These are phyloP conservation scores for Nitzschia palea DNA, from an alignment of 108 stramenopile genomes.

Conservation along the genomic window DNA sequence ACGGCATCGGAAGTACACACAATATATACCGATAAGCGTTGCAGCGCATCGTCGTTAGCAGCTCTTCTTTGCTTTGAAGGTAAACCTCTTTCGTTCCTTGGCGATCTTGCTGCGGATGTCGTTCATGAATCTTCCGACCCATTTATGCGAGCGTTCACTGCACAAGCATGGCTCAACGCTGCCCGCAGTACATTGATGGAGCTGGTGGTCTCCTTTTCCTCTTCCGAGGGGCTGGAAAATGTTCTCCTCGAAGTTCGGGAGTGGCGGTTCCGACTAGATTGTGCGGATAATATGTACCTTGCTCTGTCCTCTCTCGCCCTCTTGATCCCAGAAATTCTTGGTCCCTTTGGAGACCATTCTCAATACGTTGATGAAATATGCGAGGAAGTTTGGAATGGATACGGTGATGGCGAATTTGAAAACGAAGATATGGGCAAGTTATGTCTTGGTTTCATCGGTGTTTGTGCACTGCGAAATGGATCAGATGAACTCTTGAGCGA, in stretches of 20 bases:
- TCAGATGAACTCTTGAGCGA: slow-evolving; percentile 31
- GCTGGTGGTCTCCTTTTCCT: slow-evolving; percentile 14
- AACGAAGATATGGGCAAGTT: slow-evolving; percentile 34
- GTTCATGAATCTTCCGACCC: slow-evolving; percentile 31
- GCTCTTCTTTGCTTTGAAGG: slow-evolving; percentile 51
- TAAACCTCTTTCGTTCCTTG: slow-evolving; percentile 19
- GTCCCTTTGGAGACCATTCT: slow-evolving; percentile 27
- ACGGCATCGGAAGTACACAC: slow-evolving; percentile 27
- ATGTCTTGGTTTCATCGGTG: slow-evolving; percentile 37
- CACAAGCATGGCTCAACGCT: slow-evolving; percentile 46
- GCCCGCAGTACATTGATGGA: slow-evolving; percentile 18
- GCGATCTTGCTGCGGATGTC: slow-evolving; percentile 31
- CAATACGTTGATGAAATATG: slow-evolving; percentile 35
- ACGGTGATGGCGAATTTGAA: slow-evolving; percentile 26
- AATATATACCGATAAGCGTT: slow-evolving; percentile 40
- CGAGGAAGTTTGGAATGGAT: slow-evolving; percentile 29
- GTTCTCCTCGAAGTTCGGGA: slow-evolving; percentile 26
- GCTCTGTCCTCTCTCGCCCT: slow-evolving; percentile 26
- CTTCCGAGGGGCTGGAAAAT: slow-evolving; percentile 25
- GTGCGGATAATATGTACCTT: slow-evolving; percentile 37
- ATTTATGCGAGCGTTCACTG: slow-evolving; percentile 24
- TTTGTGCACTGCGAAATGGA: slow-evolving; percentile 17
- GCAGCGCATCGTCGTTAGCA: slow-evolving; percentile 38
- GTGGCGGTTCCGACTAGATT: slow-evolving; percentile 27
- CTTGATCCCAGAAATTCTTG: slow-evolving; percentile 37